Percentiles rank a stretch among this genome's conserved stretches.
phyloP scores from a whole-genome alignment of 768 basidiomycete species.

The Glaciozyma martinii region DNA sequence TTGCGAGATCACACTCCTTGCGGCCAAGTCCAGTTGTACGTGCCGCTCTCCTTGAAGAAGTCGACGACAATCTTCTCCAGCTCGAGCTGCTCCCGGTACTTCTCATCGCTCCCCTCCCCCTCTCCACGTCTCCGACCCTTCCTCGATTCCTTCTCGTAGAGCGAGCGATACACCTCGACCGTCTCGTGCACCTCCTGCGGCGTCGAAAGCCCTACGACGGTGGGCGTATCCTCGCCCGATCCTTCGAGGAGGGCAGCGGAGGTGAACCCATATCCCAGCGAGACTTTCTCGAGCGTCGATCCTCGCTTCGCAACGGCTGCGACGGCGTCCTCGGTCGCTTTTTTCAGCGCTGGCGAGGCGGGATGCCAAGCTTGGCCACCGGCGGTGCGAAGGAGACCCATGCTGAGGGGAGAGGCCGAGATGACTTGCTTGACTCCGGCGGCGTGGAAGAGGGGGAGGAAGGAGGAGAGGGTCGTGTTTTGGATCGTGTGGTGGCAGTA shows the following conservation, averaged over 20 bases:
- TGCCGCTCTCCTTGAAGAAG: constrained; percentile 16
- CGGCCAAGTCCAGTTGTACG: constrained; percentile 26
- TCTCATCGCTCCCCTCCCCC: constrained; percentile 7
- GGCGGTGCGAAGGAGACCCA: constrained; percentile 61
- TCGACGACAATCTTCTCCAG: constrained; percentile 19
- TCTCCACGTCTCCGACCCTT: constrained; percentile 46
- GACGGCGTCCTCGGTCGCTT: constrained; percentile 44
- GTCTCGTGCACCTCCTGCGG: constrained; percentile 65
- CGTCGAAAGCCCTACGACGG: constrained; percentile 58
- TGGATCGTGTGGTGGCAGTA: constrained; percentile 62
- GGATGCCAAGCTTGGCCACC: constrained; percentile 66
- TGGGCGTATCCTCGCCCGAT: constrained; percentile 46
- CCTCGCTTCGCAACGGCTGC: constrained; percentile 16
- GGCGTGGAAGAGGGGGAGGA: constrained; percentile 50
- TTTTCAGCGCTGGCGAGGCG: constrained; percentile 49
- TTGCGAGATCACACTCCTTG: constrained; percentile 2
- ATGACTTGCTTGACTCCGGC: constrained; percentile 61
- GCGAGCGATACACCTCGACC: constrained; percentile 57
- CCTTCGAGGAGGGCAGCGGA: constrained; percentile 11
- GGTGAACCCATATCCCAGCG: constrained; percentile 60
- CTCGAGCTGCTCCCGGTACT: constrained; percentile 10
- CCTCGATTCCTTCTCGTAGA: constrained; percentile 43
- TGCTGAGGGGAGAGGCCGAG: constrained; percentile 72
- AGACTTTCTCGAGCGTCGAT: constrained; percentile 51
- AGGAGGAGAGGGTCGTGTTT: constrained; percentile 30